These are phyloP conservation scores for Actinomortierella wolfii DNA, from an alignment of 371 early-diverging fungal genomes.

Conservation along the genomic window DNA sequence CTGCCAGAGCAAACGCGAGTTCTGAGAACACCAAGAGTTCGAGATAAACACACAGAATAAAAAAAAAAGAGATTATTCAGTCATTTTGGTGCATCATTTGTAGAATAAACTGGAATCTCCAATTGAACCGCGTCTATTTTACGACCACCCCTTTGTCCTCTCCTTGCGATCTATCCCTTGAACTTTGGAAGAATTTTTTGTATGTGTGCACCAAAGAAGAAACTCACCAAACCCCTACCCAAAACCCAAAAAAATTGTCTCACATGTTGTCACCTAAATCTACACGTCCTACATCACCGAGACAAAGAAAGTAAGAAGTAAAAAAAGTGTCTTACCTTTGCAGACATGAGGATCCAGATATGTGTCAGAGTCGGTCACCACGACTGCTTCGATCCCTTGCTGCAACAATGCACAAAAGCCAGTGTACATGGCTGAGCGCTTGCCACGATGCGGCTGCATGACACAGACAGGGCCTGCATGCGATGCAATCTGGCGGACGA, in stretches of 20 bases:
- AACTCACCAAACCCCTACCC: no score
- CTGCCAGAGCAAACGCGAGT: conserved; percentile 55
- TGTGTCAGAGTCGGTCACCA: conserved; percentile 72
- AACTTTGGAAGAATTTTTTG: no score
- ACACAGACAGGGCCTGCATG: conserved; percentile 55
- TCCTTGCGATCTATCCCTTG: no score
- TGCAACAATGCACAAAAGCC: conserved; percentile 62
- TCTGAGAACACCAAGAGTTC: no score
- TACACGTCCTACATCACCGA: no score
- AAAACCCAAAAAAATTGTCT: no score
- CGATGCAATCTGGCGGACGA: conserved; percentile 42
- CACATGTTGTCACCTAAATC: no score
- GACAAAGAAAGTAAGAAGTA: no score
- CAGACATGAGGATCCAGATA: conserved; percentile 58
- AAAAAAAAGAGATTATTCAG: conserved; percentile 10
- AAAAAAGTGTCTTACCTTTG: conserved; percentile 32
- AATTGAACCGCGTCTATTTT: no score
- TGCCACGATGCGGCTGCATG: conserved; percentile 65
- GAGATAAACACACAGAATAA: conserved; percentile 6
- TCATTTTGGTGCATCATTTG: conserved; percentile 9
- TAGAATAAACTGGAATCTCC: no score
- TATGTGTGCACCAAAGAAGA: no score
- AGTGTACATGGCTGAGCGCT: conserved; percentile 70
- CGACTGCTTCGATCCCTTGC: conserved; percentile 59
- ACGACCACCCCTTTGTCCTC: no score